Base-by-base conservation (phyloP, 2,329 filamentous ascomycete species). In the Beauveria rudraprayagi region DNA sequence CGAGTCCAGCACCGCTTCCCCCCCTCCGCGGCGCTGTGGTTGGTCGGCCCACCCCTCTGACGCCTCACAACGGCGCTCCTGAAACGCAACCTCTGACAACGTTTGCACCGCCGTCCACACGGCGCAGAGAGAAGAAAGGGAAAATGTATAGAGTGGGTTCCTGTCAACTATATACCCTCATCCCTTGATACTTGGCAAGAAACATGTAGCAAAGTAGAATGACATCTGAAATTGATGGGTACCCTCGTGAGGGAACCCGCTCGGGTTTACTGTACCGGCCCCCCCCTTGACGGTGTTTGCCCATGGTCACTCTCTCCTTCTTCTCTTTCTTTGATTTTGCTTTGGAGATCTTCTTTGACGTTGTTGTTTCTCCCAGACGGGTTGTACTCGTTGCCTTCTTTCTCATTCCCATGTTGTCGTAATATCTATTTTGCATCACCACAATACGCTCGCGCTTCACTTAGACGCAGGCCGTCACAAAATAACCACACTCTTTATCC, bases 241-340 rank as follows among this genome's bases (percentile, higher is more conserved):
- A 40, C 46, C 46, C 56, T 26, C 41, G 41, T n/a, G 6, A 37
- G 17, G 40, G 48, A 52, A 34, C 28, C 48, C 28, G 50, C 30
- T 11, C 4, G 46, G 11, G 19, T 24, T 24, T 22, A 28, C 28
- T 19, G 26, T 26, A 17, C 4, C 16, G 5, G 17, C n/a, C n/a
- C 7, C 30, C 26, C 17, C 51, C 37, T 17, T 19, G 26, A 37
- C 17, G 16, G 30, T 34, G 9, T 16, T 22, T 37, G 19, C 50
- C 50, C 22, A 10, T 41, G 24, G 24, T 3, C 55, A 65, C 62
- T 62, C 22, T 67, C 66, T 22, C 19, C 66, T 10, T 28, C 48
- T 61, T 54, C n/a, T 62, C 22, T 44, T 14, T 7, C 44, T 43
- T n/a, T 43, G 50, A 52, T 34, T 30, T 47, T 30, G 30, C 24